A percentile compares a stretch with the other conserved stretches of the same genome.
Conservation (phyloP, 306 rosid species). For the Prunus kanzakura region DNA sequence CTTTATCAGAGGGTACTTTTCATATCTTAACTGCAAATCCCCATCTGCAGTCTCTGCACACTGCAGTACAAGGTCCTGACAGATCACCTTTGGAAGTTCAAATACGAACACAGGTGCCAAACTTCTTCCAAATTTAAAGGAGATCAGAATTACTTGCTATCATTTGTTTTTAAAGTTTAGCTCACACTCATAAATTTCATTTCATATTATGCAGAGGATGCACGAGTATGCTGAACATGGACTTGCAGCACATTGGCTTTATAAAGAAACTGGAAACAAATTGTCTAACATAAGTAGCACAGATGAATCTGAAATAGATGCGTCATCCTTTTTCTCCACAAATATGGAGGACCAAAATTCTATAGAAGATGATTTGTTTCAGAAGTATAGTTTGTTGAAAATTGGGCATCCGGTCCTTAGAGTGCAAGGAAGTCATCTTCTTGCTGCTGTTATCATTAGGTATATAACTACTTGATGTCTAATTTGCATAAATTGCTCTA, state of each 20-base stretch:
- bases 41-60: constrained; percentile 83
- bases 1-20: constrained; percentile 14
- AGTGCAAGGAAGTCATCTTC: constrained; percentile 93
- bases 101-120: constrained; percentile 86
- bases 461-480: constrained; percentile 18
- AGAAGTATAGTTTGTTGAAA: constrained; percentile 64
- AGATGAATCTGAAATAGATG: constrained; percentile 61
- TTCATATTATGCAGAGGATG: constrained; percentile 65
- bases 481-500: neutral
- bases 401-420: constrained; percentile 93
- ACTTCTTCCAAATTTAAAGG: constrained; percentile 6
- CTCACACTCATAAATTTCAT: constrained; percentile 7
- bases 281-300: constrained; percentile 39
- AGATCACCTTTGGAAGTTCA: constrained; percentile 96
- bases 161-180: constrained; percentile 4
- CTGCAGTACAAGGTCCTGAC: constrained; percentile 92
- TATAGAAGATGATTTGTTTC: constrained; percentile 36
- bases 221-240: constrained; percentile 97
- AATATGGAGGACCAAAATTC: constrained; percentile 57
- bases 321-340: constrained; percentile 51
- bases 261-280: constrained; percentile 77
- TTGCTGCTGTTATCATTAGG: constrained; percentile 87
- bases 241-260: constrained; percentile 99
- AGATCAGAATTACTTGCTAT: constrained; percentile 14
- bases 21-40: constrained; percentile 10